Conservation (phyloP, 169 alveolate species). For the Plasmodium knowlesi region DNA sequence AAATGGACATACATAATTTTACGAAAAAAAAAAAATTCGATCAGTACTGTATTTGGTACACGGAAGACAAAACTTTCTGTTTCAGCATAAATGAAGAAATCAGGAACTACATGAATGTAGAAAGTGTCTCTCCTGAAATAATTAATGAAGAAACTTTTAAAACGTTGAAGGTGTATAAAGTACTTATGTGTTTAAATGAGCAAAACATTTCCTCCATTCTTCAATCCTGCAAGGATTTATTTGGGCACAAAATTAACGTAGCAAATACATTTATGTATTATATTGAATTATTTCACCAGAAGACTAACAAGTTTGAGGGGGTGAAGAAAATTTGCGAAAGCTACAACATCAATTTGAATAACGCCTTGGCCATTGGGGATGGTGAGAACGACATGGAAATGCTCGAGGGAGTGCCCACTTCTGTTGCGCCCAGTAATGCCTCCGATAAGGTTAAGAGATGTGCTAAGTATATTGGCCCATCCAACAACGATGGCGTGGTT, state of each 20-base stretch:
- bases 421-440: constrained; percentile 84
- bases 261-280: constrained; percentile 78
- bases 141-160: constrained; percentile 38
- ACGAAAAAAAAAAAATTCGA: constrained; percentile 52
- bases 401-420: constrained; percentile 75
- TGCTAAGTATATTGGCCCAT: constrained; percentile 77
- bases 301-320: constrained; percentile 82
- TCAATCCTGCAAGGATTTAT: constrained; percentile 63
- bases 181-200: constrained; percentile 68
- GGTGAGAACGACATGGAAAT: constrained; percentile 87
- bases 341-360: constrained; percentile 71
- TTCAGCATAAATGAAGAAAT: constrained; percentile 55
- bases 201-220: constrained; percentile 74
- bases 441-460: constrained; percentile 79
- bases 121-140: constrained; percentile 22
- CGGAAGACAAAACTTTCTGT: constrained; percentile 47
- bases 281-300: constrained; percentile 79
- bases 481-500: constrained; percentile 77
- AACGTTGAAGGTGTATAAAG: constrained; percentile 51
- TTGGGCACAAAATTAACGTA: constrained; percentile 76
- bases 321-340: constrained; percentile 78
- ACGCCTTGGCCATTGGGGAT: constrained; percentile 86
- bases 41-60: constrained; percentile 63
- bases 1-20: constrained; percentile 54
- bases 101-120: not conserved